Evolutionary conservation across 108 stramenopile genomes (phyloP), one percentile per base, ranked within the genome.

Genomic region (Skeletonema menzelii): DNA sequence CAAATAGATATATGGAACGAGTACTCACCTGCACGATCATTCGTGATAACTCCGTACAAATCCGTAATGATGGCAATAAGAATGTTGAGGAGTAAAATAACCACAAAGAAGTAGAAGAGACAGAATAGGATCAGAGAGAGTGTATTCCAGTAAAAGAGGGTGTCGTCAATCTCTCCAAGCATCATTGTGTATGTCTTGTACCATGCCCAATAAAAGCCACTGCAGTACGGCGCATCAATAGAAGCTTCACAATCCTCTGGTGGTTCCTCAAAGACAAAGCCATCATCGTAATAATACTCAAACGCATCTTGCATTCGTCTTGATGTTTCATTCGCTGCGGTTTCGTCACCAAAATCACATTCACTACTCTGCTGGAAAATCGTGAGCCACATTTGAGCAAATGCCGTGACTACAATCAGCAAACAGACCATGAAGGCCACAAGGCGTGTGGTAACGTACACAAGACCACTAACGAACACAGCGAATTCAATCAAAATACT

Each of bases 31-130:
- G 93, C 93, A 37, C 93, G 84, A 63, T 94, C 90, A 69, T 94
- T 91, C 22, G 88, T 87, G 67, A 94, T 87, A 17, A 94, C 80
- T 72, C 85, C 87, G 78, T 94, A 91, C 32, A 80, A 84, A 70
- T 94, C 93, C 37, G 90, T 90, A 56, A 94, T 89, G 75, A 94
- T 94, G 46, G 93, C 93, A 72, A 94, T 91, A 30, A 94, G 62
- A 64, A 94, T 83, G 59, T 94, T 90, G 31, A 84, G 80, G 27
- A 94, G 69, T 38, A 94, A 62, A 74, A 91, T 87, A 26, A 90
- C 88, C 30, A 90, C 90, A 71, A 88, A 67, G 62, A 90, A 90
- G 32, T 84, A 89, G 62, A 89, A 91, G 8, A 76, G 60, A 13
- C 87, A 67, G 59, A 87, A 90, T 14, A 91, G 38, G 27, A 91